Base-by-base conservation (phyloP, 169 alveolate genomes). In the Plasmodium relictum region DNA sequence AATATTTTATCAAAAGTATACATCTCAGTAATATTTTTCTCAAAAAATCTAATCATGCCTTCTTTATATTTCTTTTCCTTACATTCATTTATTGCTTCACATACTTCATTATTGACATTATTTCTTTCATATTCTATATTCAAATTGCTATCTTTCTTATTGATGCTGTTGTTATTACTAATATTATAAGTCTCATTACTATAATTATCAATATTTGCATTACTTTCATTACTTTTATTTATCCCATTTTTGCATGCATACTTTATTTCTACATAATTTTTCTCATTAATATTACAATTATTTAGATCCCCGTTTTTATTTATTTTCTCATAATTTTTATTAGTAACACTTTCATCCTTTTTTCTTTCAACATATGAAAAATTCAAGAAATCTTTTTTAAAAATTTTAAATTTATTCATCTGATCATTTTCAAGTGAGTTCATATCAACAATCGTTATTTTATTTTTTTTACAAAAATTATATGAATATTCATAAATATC, bases 401-500 rank as follows among this genome's bases (percentile, higher is more conserved):
- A n/a, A n/a, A n/a, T n/a, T n/a, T n/a, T n/a, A n/a, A n/a, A n/a
- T n/a, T n/a, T n/a, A n/a, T n/a, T n/a, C n/a, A n/a, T n/a, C n/a
- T n/a, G n/a, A n/a, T n/a, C n/a, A n/a, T n/a, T n/a, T n/a, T n/a
- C n/a, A n/a, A n/a, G n/a, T n/a, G n/a, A n/a, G n/a, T 16, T n/a
- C 48, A 50, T 48, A 68, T 70, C 92, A 0, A 71, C 66, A 14
- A 85, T 39, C 48, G 24, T 22, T 37, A 85, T 58, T 58, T 63
- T 20, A 41, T 85, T 85, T 42, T 71, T 50, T 62, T 70, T 70
- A 59, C 92, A 85, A 48, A 85, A 85, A 3, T 56, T n/a, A 50
- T 70, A 85, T 44, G 76, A 39, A 45, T 80, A 80, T 6, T 54
- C 68, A 45, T 80, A 80, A 78, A 80, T 80, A 31, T 68, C 62